Percentiles rank a stretch among this genome's conserved stretches.
phyloP scores from a whole-genome alignment of 192 early-diverging fungal genomes.

The Rhizoclosmatium globosum region DNA sequence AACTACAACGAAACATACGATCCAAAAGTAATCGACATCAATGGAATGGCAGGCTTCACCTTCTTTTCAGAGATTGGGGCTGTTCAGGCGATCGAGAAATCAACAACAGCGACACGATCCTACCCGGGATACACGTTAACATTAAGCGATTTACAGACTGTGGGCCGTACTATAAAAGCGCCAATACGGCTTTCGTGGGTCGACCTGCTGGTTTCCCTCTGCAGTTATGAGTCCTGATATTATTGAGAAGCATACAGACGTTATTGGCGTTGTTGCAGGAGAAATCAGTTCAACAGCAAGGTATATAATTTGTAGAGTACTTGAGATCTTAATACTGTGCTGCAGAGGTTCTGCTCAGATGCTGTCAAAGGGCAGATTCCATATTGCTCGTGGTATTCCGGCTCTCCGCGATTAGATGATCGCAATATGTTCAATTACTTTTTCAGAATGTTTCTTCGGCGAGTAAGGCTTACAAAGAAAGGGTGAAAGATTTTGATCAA shows the following conservation, averaged over 20 bases:
- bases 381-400: not conserved
- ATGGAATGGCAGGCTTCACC: not conserved
- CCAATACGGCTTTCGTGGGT: not conserved
- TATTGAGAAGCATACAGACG: not conserved
- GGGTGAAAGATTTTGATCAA: too few relatives aligned
- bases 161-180: not conserved
- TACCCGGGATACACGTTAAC: not conserved
- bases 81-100: not conserved
- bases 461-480: too few relatives aligned
- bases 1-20: not conserved
- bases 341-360: too few relatives aligned
- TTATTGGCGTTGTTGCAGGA: not conserved
- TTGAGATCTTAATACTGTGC: not conserved
- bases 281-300: not conserved
- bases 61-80: not conserved
- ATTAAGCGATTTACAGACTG: conserved; percentile 6
- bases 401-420: not conserved
- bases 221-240: not conserved
- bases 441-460: not conserved
- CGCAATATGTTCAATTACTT: not conserved
- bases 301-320: not conserved
- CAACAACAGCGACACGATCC: not conserved
- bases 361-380: not conserved
- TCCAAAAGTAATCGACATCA: not conserved
- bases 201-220: not conserved